Evolutionary conservation across 169 alveolate species (phyloP), one percentile per base, ranked within the genome.

Genomic region (Eimeria acervulina): DNA sequence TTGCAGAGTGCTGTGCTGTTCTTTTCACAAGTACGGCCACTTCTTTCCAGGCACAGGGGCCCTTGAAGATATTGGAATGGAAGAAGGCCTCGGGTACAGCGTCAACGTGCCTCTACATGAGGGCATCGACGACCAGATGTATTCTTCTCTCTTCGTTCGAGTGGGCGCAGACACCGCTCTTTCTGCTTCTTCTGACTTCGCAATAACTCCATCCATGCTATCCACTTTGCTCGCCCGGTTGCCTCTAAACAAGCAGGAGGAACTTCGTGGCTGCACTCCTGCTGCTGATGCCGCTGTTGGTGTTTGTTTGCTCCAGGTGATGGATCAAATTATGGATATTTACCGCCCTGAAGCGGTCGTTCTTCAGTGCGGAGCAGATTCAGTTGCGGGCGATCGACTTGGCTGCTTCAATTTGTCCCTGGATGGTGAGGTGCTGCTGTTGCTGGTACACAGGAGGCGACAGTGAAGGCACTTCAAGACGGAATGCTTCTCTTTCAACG

Each of bases 41-140:
- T 99, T 98, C 96, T 99, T 99, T 97, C 99, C 99, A 31, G 99
- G 99, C 0, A 99, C 99, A 42, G 99, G 99, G 21, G 99, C 98
- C 81, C 97, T 99, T 47, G 98, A 99, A 28, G 99, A 99, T 92
- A 98, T 98, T 8, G 99, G 99, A 0, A 98, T 97, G 90, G 99
- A 98, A 28, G 99, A 98, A 59, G 99, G 99, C 52, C 97, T 98
- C 85, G 99, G 99, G 95, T 99, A 99, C 98, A 98, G 99, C 38
- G 99, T 99, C 76, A 99, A 99, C 97, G 99, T 99, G 28, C 99
- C 99, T 3, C 98, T 99, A 52, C 98, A 99, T 96, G 99, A 98
- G 91, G 99, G 99, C 40, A 99, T 99, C 74, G 99, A 98, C 84
- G 99, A 99, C 97, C 99, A 99, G n/a, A 97, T 98, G 63, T 99